phyloP scores from a whole-genome alignment of 192 early-diverging fungal genomes.

The Kappamyces sp. region DNA sequence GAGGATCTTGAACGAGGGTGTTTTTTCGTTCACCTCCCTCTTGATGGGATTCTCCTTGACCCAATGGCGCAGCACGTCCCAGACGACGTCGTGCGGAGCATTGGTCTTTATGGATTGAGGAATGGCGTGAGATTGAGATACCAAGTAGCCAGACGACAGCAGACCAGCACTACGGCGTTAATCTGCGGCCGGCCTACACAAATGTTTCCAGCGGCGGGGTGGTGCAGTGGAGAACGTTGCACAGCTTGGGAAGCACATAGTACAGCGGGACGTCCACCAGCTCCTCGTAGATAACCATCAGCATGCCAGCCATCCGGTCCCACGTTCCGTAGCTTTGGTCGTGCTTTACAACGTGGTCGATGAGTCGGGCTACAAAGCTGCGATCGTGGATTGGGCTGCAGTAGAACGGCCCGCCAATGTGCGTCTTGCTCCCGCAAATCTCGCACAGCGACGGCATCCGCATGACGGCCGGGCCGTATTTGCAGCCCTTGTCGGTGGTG shows the following conservation, averaged over 20 bases:
- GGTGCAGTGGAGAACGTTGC: conserved; percentile 64
- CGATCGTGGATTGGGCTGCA: conserved; percentile 74
- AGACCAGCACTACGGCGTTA: conserved; percentile 68
- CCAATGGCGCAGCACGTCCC: conserved; percentile 86
- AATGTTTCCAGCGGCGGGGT: conserved; percentile 65
- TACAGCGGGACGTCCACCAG: conserved; percentile 71
- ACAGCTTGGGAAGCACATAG: conserved; percentile 66
- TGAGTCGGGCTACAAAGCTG: conserved; percentile 77
- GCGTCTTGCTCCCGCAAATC: conserved; percentile 64
- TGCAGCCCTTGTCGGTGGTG: conserved; percentile 45
- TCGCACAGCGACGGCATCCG: conserved; percentile 64
- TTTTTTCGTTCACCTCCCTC: conserved; percentile 56
- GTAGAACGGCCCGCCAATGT: conserved; percentile 93
- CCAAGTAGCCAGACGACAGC: conserved; percentile 83
- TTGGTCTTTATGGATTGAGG: conserved; percentile 86
- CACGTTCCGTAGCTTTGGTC: conserved; percentile 68
- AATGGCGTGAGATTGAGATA: conserved; percentile 78
- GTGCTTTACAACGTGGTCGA: conserved; percentile 58
- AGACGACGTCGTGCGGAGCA: conserved; percentile 76
- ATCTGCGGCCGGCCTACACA: conserved; percentile 37
- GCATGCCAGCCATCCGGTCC: conserved; percentile 90
- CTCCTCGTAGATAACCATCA: conserved; percentile 78
- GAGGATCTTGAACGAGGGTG: conserved; percentile 66
- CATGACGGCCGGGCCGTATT: conserved; percentile 58
- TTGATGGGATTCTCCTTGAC: conserved; percentile 65